Evolutionary conservation across 352 stramenopile genomes (phyloP).

Genomic region (Phytophthora pseudosyringae): DNA sequence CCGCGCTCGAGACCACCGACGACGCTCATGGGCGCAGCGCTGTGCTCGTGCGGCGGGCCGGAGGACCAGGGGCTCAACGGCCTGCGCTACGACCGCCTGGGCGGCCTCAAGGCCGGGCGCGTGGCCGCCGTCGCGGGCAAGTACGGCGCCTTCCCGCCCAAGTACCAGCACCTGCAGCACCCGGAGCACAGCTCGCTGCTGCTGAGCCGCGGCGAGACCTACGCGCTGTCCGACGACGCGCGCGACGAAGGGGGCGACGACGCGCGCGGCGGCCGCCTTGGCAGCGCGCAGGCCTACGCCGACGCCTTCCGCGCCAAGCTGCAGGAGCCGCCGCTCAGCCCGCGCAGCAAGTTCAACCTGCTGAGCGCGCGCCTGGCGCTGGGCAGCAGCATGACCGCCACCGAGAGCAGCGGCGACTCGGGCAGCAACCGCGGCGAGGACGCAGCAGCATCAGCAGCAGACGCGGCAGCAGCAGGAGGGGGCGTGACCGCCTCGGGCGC

Average conservation of each 20-base stretch:
- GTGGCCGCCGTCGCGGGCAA: conserved; percentile 37
- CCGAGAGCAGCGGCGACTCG: conserved; percentile 34
- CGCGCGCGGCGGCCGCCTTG: conserved; percentile 17
- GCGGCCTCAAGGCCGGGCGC: conserved; percentile 36
- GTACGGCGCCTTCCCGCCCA: conserved; percentile 43
- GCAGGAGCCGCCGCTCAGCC: conserved; percentile 71
- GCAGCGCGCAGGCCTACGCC: conserved; percentile 59
- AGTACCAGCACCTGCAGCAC: conserved; percentile 40
- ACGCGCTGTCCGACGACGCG: conserved; percentile 59
- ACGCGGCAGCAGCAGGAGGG: neutral
- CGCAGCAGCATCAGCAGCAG: conserved; percentile 1
- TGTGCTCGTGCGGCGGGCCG: conserved; percentile 56
- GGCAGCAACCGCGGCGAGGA: conserved; percentile 24
- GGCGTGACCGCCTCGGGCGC: neutral
- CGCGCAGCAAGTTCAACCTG: conserved; percentile 72
- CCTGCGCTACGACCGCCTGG: conserved; percentile 49
- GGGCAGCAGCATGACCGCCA: conserved; percentile 31
- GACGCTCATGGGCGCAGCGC: conserved; percentile 48
- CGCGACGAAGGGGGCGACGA: conserved; percentile 30
- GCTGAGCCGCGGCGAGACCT: conserved; percentile 61
- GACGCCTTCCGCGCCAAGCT: conserved; percentile 77
- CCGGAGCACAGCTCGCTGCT: conserved; percentile 45
- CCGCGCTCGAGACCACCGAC: neutral
- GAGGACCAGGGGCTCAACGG: conserved; percentile 51
- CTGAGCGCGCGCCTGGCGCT: conserved; percentile 40